Conservation (phyloP, 2,329 filamentous ascomycete genomes). For the Exophiala sp. region DNA sequence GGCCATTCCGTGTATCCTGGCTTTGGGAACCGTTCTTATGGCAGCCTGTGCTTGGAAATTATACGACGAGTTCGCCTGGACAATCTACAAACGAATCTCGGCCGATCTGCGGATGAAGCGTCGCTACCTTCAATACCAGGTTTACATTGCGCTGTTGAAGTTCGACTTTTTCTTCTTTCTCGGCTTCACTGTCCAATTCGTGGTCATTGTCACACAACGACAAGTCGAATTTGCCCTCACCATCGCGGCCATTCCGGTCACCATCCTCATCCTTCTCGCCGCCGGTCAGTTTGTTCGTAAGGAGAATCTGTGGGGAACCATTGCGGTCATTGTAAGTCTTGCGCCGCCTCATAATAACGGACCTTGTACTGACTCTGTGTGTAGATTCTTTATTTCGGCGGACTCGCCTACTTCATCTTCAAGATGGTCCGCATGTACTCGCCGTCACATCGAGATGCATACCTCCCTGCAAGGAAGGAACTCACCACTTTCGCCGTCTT, state of each 20-base stretch:
- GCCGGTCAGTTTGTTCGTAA: slow-evolving; percentile 79
- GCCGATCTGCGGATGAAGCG: slow-evolving; percentile 96
- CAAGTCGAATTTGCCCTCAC: slow-evolving; percentile 77
- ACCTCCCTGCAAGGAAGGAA: slow-evolving; percentile 72
- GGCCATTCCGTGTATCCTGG: slow-evolving; percentile 79
- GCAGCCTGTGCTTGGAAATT: slow-evolving; percentile 83
- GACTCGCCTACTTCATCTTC: slow-evolving; percentile 92
- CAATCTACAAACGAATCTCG: slow-evolving; percentile 98
- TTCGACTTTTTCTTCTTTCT: slow-evolving; percentile 99
- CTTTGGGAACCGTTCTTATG: slow-evolving; percentile 65
- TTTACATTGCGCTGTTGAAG: slow-evolving; percentile 95
- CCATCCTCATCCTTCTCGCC: slow-evolving; percentile 77
- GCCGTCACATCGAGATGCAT: slow-evolving; percentile 52
- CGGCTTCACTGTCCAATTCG: slow-evolving; percentile 95
- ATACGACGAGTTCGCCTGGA: slow-evolving; percentile 98
- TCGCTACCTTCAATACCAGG: slow-evolving; percentile 93
- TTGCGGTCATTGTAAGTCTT: slow-evolving; percentile 59
- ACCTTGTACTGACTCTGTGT: slow-evolving; percentile 1
- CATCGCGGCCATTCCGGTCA: slow-evolving; percentile 81
- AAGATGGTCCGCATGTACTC: slow-evolving; percentile 96
- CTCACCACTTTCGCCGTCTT: slow-evolving; percentile 91
- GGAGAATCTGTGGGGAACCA: slow-evolving; percentile 75
- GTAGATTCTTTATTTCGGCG: slow-evolving; percentile 73
- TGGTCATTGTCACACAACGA: slow-evolving; percentile 74
- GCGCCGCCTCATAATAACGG: background rate